Percentiles rank a stretch among this genome's conserved stretches.
Conservation (phyloP, 2,329 filamentous ascomycete species). For the Diaporthe ampelina region DNA sequence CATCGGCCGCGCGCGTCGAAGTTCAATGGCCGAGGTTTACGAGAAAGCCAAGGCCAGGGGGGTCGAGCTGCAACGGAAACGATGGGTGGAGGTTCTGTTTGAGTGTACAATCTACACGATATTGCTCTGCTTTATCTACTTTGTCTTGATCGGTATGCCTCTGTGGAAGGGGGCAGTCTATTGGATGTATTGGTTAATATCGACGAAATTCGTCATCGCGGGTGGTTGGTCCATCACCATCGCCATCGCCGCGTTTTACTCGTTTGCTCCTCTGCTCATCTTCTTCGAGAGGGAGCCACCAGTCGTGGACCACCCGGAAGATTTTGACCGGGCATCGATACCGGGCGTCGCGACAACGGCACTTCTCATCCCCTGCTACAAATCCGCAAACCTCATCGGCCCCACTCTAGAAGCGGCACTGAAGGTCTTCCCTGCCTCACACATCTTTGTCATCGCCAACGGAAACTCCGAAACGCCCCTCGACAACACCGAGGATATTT, state of each 20-base stretch:
- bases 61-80: constrained; percentile 42
- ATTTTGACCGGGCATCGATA: constrained; percentile 34
- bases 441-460: constrained; percentile 64
- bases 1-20: constrained; percentile 14
- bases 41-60: constrained; percentile 43
- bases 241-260: constrained; percentile 49
- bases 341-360: constrained; percentile 34
- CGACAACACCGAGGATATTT: constrained; percentile 62
- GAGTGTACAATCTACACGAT: constrained; percentile 45
- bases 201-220: constrained; percentile 54
- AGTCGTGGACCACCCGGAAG: constrained; percentile 34
- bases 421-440: constrained; percentile 59
- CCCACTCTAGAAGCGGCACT: constrained; percentile 58
- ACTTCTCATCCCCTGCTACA: constrained; percentile 62
- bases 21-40: constrained; percentile 40
- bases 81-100: constrained; percentile 44
- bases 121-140: constrained; percentile 57
- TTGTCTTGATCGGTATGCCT: constrained; percentile 60
- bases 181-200: constrained; percentile 58
- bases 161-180: constrained; percentile 60
- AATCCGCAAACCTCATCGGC: constrained; percentile 57
- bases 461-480: constrained; percentile 61
- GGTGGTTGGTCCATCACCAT: constrained; percentile 58
- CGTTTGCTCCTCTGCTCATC: constrained; percentile 43
- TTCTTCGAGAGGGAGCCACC: constrained; percentile 52